Percentiles rank a stretch among this genome's conserved stretches.
Evolutionary conservation across 1,284 basidiomycete species (phyloP).

Genomic region (Sporisorium scitamineum): DNA sequence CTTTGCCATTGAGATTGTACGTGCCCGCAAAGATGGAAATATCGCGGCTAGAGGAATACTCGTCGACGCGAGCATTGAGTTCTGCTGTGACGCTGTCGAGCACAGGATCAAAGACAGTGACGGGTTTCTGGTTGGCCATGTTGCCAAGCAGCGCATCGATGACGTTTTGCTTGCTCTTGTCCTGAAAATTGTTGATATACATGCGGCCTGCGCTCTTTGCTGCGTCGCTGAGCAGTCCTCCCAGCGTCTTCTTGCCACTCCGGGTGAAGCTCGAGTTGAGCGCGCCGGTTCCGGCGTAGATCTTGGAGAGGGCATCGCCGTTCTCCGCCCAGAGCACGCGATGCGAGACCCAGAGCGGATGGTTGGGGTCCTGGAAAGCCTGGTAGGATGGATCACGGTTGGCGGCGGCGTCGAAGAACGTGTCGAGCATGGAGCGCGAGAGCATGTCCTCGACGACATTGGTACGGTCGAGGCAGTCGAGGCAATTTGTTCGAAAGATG

Average conservation of each 20-base stretch:
- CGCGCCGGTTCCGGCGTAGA: slow-evolving; percentile 96
- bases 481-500: slow-evolving; percentile 91
- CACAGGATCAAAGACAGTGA: slow-evolving; percentile 92
- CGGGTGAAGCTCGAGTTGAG: slow-evolving; percentile 95
- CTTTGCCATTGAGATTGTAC: slow-evolving; percentile 94
- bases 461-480: slow-evolving; percentile 97
- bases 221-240: slow-evolving; percentile 81
- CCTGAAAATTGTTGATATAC: slow-evolving; percentile 98
- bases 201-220: slow-evolving; percentile 83
- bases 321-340: slow-evolving; percentile 87
- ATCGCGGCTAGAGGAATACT: slow-evolving; percentile 85
- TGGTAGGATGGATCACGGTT: slow-evolving; percentile 36
- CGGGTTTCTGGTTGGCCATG: slow-evolving; percentile 84
- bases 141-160: slow-evolving; percentile 97
- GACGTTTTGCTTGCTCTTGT: slow-evolving; percentile 90
- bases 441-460: slow-evolving; percentile 89
- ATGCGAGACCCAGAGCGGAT: slow-evolving; percentile 84
- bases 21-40: slow-evolving; percentile 87
- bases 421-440: slow-evolving; percentile 60
- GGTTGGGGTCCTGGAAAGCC: slow-evolving; percentile 25
- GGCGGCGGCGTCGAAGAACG: slow-evolving; percentile 48
- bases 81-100: slow-evolving; percentile 83
- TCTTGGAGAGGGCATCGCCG: slow-evolving; percentile 72
- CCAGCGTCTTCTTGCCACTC: slow-evolving; percentile 85
- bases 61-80: slow-evolving; percentile 73